A percentile compares a stretch with the other conserved stretches of the same genome.
Evolutionary conservation across 2,329 filamentous ascomycete species (phyloP).

Genomic region (Xylaria sp.): DNA sequence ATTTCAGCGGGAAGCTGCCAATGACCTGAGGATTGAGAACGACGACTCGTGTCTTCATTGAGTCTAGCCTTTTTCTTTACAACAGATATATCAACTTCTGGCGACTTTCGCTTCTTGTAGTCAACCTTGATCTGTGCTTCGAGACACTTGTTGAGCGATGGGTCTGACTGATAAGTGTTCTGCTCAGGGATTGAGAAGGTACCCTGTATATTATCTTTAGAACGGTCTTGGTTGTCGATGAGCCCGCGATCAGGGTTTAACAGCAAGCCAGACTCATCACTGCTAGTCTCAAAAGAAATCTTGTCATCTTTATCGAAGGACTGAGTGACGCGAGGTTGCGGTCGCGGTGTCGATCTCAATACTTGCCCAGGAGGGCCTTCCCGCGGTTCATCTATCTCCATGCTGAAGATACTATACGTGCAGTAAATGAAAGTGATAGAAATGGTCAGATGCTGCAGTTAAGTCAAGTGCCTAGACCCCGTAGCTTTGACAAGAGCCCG

Average conservation of each 20-base stretch:
- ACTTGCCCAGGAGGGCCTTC: conserved; percentile 7
- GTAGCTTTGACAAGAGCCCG: neutral
- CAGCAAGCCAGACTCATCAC: conserved; percentile 27
- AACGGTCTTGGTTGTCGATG: conserved; percentile 13
- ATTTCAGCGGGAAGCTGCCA: conserved; percentile 63
- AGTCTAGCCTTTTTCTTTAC: conserved; percentile 43
- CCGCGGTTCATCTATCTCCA: neutral
- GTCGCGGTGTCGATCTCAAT: neutral
- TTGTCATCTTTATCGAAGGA: conserved; percentile 34
- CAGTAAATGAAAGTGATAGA: neutral
- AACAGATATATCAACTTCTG: conserved; percentile 10
- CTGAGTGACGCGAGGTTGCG: neutral
- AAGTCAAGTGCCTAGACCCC: neutral
- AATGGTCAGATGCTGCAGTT: neutral
- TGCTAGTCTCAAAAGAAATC: conserved; percentile 36
- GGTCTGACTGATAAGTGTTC: conserved; percentile 18
- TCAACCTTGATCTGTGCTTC: conserved; percentile 6
- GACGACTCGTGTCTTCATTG: conserved; percentile 21
- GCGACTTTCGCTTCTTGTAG: conserved; percentile 40
- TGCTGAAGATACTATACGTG: neutral
- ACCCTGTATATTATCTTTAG: neutral
- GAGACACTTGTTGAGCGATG: conserved; percentile 12
- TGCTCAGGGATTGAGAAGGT: conserved; percentile 25
- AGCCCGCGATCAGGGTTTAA: conserved; percentile 29
- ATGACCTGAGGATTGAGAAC: conserved; percentile 31